Conservation (phyloP, 2,329 filamentous ascomycete genomes). For the Teratosphaeriaceae sp. region DNA sequence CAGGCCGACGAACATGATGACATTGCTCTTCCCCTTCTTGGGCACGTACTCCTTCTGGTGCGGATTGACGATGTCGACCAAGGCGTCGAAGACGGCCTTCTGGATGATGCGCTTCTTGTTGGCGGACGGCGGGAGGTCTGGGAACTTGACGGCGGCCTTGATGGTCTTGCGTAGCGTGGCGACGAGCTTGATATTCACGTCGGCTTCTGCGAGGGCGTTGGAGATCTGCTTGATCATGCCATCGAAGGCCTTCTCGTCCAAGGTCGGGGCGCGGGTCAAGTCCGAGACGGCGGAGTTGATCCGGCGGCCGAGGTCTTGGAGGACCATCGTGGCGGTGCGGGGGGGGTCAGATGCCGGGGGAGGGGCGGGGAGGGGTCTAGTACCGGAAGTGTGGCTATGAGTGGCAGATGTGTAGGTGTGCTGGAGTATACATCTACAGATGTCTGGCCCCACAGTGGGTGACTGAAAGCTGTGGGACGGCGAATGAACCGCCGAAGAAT, state of each 20-base stretch:
- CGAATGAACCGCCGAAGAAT: neutral
- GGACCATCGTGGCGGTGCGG: conserved; percentile 63
- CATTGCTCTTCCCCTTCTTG: conserved; percentile 90
- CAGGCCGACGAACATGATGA: conserved; percentile 99
- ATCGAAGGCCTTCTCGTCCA: conserved; percentile 98
- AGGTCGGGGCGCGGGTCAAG: conserved; percentile 82
- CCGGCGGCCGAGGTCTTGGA: conserved; percentile 96
- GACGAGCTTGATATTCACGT: conserved; percentile 94
- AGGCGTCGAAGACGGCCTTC: conserved; percentile 94
- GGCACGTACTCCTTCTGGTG: conserved; percentile 94
- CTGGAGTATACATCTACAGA: no score
- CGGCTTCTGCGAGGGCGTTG: conserved; percentile 88
- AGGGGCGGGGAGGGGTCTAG: neutral
- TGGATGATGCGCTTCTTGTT: conserved; percentile 99
- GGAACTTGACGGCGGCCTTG: conserved; percentile 85
- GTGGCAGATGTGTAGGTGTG: no score
- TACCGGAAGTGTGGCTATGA: no score
- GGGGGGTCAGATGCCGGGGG: neutral
- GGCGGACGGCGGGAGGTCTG: conserved; percentile 79
- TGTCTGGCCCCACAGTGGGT: neutral
- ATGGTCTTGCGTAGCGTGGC: conserved; percentile 89
- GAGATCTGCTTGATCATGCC: conserved; percentile 98
- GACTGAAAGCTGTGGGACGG: neutral
- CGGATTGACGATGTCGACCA: conserved; percentile 91
- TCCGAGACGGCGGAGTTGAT: conserved; percentile 96